A percentile compares a stretch with the other conserved stretches of the same genome.
Conservation (phyloP, 2,329 filamentous ascomycete genomes). For the Colletotrichum lupini region DNA sequence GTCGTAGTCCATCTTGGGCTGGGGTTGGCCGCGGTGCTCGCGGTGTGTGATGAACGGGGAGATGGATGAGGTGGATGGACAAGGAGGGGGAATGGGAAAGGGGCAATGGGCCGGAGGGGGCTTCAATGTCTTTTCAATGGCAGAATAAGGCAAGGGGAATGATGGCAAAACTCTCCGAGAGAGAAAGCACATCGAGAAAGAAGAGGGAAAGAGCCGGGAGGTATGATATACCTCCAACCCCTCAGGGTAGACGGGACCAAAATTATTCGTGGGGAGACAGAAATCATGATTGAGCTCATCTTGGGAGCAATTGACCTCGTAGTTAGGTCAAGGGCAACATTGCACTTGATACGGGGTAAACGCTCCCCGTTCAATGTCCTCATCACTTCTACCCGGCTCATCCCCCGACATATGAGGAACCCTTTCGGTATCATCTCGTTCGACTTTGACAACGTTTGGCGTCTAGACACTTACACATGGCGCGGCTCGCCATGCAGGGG, state of each 20-base stretch:
- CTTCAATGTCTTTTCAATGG: not conserved
- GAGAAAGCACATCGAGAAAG: not conserved
- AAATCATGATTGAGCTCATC: not conserved
- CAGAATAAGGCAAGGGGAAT: not conserved
- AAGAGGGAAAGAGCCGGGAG: not conserved
- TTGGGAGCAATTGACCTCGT: not conserved
- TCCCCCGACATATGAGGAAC: not conserved
- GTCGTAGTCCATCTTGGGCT: not conserved
- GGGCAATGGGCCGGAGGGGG: not conserved
- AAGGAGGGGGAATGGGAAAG: not conserved
- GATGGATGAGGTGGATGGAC: not conserved
- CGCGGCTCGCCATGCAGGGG: not conserved
- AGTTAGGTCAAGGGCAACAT: not conserved
- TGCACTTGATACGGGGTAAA: not conserved
- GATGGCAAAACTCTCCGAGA: not conserved
- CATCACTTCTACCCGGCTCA: too few species aligned
- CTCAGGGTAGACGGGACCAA: not conserved
- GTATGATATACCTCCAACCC: not conserved
- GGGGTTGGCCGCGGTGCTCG: not conserved
- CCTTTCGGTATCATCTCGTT: not conserved
- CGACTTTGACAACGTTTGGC: not conserved
- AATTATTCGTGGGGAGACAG: not conserved
- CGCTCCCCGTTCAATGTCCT: not conserved
- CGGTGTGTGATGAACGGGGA: not conserved
- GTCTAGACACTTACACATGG: not conserved